phyloP scores from a whole-genome alignment of 2,329 filamentous ascomycete genomes.

The Alternaria arbusti region DNA sequence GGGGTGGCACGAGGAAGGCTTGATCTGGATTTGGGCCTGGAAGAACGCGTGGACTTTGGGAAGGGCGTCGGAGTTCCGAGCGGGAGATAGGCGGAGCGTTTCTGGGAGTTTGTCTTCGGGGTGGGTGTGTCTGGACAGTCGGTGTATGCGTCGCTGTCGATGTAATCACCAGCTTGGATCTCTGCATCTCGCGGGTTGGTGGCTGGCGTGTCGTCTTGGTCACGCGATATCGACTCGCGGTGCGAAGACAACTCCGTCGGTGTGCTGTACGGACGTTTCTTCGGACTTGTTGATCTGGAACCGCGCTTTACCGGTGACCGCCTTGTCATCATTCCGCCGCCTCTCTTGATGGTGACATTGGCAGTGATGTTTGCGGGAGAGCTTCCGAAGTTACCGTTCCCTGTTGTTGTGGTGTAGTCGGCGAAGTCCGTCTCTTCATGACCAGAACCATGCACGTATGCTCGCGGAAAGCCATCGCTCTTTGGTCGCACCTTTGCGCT shows the following conservation, averaged over 20 bases:
- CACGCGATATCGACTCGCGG: not conserved
- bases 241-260: not conserved
- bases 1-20: not conserved
- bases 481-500: not conserved
- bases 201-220: not conserved
- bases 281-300: not conserved
- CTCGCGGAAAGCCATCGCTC: not conserved
- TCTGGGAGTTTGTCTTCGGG: conserved; percentile 24
- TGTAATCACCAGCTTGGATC: not conserved
- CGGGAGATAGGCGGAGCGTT: conserved; percentile 18
- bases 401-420: not conserved
- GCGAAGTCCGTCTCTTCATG: not conserved
- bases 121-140: conserved; percentile 30
- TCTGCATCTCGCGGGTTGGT: not conserved
- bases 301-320: conserved; percentile 9
- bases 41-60: not conserved
- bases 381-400: not conserved
- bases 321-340: not conserved
- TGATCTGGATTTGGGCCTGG: not conserved
- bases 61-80: conserved; percentile 4
- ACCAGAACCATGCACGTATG: not conserved
- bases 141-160: not conserved
- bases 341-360: conserved; percentile 5
- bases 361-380: not conserved
- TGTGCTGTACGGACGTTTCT: conserved; percentile 3